Conservation (phyloP, 2,329 filamentous ascomycete species). For the Alternaria brassicae region DNA sequence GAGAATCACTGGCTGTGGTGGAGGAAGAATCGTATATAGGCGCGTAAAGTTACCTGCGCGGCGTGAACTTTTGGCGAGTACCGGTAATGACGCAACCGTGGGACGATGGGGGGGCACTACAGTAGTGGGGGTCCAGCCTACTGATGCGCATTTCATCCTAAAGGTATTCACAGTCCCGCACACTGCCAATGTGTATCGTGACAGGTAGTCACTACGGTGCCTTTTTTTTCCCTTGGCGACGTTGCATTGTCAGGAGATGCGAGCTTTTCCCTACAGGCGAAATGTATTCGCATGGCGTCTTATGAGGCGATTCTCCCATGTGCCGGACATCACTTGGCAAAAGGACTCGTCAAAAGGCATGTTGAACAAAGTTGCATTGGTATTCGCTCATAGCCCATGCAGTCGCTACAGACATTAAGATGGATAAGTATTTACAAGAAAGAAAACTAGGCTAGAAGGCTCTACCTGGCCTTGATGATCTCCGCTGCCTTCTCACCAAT, state of each 20-base stretch:
- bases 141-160: not conserved
- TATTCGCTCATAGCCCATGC: not conserved
- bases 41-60: not conserved
- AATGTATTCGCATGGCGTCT: not conserved
- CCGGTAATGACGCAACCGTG: conserved; percentile 2
- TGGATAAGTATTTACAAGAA: conserved; percentile 10
- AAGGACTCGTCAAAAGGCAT: not conserved
- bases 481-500: conserved; percentile 47
- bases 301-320: no score
- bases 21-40: not conserved
- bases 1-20: not conserved
- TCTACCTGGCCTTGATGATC: conserved; percentile 37
- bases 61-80: not conserved
- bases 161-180: not conserved
- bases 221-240: no score
- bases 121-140: not conserved
- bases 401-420: not conserved
- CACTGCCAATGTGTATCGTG: not conserved
- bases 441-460: not conserved
- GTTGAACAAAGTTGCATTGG: not conserved
- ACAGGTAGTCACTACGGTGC: no score
- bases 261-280: not conserved
- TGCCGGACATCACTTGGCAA: not conserved
- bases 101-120: conserved; percentile 1
- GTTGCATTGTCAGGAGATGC: no score